A percentile compares a stretch with the other conserved stretches of the same genome.
These are phyloP conservation scores for Suhomyces xylopsoci DNA, from an alignment of 805 yeast species.

Conservation along the genomic window DNA sequence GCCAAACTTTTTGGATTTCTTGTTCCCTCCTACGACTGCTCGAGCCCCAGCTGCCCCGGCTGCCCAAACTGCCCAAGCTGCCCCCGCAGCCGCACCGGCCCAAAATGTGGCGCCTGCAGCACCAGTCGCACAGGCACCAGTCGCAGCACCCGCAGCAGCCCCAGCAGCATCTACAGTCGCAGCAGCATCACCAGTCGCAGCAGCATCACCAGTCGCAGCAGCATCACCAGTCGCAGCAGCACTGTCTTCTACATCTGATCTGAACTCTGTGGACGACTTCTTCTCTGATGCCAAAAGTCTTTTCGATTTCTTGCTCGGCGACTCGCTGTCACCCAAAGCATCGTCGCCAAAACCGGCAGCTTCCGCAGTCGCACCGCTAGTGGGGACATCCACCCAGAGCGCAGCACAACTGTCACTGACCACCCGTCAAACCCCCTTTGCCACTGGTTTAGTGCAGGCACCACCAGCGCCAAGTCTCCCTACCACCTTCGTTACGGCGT, in stretches of 20 bases:
- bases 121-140: constrained; percentile 13
- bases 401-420: background rate
- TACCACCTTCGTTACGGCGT: background rate
- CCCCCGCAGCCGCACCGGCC: too few relatives aligned
- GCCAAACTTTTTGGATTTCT: constrained; percentile 1
- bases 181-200: constrained; percentile 24
- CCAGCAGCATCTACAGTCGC: constrained; percentile 21
- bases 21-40: background rate
- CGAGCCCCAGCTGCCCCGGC: constrained; percentile 6
- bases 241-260: constrained; percentile 13
- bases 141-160: constrained; percentile 27
- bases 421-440: background rate
- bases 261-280: constrained; percentile 7
- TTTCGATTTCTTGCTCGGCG: constrained; percentile 11
- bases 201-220: constrained; percentile 23
- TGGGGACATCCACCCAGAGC: background rate
- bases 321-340: background rate
- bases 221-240: constrained; percentile 26
- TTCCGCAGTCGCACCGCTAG: background rate
- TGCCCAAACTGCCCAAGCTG: background rate
- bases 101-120: constrained; percentile 17
- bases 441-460: constrained; percentile 5
- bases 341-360: background rate
- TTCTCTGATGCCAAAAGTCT: constrained; percentile 8
- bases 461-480: constrained; percentile 3